Percentiles rank a stretch among this genome's conserved stretches.
These are phyloP conservation scores for Trapa incisa DNA, from an alignment of 345 rosid species.

Conservation along the genomic window DNA sequence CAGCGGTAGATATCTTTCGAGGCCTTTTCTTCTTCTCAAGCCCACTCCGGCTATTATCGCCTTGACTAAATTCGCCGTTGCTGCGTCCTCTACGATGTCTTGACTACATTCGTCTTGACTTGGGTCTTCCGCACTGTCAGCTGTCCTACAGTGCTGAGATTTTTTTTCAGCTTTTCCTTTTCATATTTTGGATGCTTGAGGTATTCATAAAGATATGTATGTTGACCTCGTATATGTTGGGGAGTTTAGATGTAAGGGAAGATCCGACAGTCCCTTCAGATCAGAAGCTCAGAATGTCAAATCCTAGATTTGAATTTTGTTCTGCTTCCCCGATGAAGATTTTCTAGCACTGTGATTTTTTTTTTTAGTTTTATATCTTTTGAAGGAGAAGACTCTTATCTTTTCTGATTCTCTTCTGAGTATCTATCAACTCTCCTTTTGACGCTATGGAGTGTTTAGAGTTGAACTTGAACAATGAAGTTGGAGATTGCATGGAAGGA, in stretches of 20 bases:
- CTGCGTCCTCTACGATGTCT: neutral
- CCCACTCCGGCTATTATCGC: neutral
- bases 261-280: neutral
- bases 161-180: neutral
- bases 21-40: neutral
- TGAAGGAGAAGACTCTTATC: neutral
- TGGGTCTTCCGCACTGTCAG: neutral
- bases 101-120: neutral
- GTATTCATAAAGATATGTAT: neutral
- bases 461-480: conserved; percentile 48
- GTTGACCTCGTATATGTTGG: neutral
- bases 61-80: conserved; percentile 2
- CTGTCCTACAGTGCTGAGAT: neutral
- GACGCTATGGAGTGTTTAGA: conserved; percentile 35
- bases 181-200: neutral
- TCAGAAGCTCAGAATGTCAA: neutral
- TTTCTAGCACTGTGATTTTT: conserved; percentile 18
- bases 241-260: neutral
- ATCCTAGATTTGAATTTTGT: conserved; percentile 3
- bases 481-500: conserved; percentile 1
- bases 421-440: conserved; percentile 1
- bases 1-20: neutral
- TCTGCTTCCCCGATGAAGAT: conserved; percentile 21
- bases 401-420: neutral
- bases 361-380: conserved; percentile 5